Percentiles rank a stretch among this genome's conserved stretches.
Conservation (phyloP, 2,329 filamentous ascomycete species). For the Sporothrix variecibatus region DNA sequence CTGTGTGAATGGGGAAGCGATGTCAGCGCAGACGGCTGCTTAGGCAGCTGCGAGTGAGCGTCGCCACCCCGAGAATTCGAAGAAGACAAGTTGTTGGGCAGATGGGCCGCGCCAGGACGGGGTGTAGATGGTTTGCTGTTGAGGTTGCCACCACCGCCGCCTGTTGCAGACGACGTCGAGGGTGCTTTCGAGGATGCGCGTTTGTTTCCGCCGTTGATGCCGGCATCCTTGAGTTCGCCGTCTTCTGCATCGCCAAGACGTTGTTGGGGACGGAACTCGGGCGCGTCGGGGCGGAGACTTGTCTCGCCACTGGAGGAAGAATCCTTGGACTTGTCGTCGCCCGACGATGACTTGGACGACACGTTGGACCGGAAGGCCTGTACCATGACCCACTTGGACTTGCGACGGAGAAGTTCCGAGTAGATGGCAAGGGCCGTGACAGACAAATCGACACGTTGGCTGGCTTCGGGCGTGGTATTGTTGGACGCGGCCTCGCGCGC, state of each 20-base stretch:
- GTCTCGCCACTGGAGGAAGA: constrained; percentile 35
- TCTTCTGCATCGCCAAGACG: constrained; percentile 61
- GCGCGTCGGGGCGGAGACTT: constrained; percentile 59
- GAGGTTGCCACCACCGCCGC: constrained; percentile 1
- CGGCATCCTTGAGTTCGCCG: constrained; percentile 67
- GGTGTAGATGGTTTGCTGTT: constrained; percentile 36
- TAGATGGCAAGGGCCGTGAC: constrained; percentile 71
- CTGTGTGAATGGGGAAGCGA: constrained; percentile 35
- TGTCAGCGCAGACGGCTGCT: constrained; percentile 40
- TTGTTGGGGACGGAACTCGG: constrained; percentile 63
- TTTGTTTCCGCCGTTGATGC: constrained; percentile 32
- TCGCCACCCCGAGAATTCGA: constrained; percentile 2
- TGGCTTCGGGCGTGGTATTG: constrained; percentile 48
- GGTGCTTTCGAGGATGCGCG: not conserved
- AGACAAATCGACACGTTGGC: constrained; percentile 70
- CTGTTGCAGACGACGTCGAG: not conserved
- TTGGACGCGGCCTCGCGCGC: constrained; percentile 60
- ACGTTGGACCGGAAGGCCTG: constrained; percentile 69
- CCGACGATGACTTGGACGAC: constrained; percentile 25
- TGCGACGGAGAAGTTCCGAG: constrained; percentile 67
- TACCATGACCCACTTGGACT: constrained; percentile 71
- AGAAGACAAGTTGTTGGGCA: constrained; percentile 14
- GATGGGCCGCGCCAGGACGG: constrained; percentile 32
- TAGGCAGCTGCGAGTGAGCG: constrained; percentile 22
- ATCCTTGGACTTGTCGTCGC: constrained; percentile 29